Evolutionary conservation across 148 eudicot species (phyloP).

Genomic region (Pharnaceum exiguum): DNA sequence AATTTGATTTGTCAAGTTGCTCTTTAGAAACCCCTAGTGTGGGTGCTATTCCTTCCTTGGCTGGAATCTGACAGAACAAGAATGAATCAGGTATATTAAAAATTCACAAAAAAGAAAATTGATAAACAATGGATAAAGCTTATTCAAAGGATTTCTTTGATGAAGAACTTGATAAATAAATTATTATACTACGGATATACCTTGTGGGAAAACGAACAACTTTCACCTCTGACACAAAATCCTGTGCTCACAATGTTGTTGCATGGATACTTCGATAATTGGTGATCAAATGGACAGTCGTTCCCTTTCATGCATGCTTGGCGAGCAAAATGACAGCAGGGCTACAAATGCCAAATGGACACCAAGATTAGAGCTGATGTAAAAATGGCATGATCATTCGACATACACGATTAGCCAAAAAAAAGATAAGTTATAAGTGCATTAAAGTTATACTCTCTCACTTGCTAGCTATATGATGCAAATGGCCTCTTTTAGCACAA

Average conservation of each 20-base stretch:
- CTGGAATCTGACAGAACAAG: slow-evolving; percentile 26
- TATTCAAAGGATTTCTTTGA: slow-evolving; percentile 2
- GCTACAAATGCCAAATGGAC: slow-evolving; percentile 43
- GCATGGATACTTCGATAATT: slow-evolving; percentile 92
- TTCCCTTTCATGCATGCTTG: slow-evolving; percentile 93
- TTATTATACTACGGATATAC: slow-evolving; percentile 27
- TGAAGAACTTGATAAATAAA: neutral
- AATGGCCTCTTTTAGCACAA: too few species aligned
- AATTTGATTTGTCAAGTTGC: slow-evolving; percentile 21
- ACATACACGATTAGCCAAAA: neutral
- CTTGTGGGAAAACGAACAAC: slow-evolving; percentile 82
- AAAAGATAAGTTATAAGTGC: too few species aligned
- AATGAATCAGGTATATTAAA: neutral
- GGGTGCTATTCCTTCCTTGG: slow-evolving; percentile 21
- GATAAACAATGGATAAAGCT: neutral
- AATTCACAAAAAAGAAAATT: neutral
- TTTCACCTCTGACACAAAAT: slow-evolving; percentile 67
- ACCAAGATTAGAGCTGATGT: neutral
- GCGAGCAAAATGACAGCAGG: slow-evolving; percentile 86
- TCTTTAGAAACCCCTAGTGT: slow-evolving; percentile 16
- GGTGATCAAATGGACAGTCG: slow-evolving; percentile 89
- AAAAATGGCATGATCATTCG: neutral
- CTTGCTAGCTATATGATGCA: too few species aligned
- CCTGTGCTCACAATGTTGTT: slow-evolving; percentile 44
- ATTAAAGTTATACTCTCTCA: too few species aligned